A percentile compares a stretch with the other conserved stretches of the same genome.
Evolutionary conservation across 2,329 filamentous ascomycete genomes (phyloP).

Genomic region (Penicillium sclerotigenum): DNA sequence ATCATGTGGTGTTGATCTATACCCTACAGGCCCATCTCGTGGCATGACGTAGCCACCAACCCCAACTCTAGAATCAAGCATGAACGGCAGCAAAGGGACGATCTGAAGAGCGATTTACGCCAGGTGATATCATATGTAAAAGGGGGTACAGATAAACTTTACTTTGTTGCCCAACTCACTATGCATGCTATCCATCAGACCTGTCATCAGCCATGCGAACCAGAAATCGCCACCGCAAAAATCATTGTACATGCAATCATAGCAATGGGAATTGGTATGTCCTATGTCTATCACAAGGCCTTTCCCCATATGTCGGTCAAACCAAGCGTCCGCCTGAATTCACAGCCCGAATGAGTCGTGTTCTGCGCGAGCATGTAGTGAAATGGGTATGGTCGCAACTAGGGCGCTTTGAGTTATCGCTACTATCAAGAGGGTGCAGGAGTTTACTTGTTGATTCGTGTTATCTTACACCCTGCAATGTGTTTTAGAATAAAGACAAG

Average conservation of each 20-base stretch:
- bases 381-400: neutral
- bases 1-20: neutral
- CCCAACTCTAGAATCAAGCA: neutral
- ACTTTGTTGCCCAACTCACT: neutral
- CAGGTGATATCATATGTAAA: neutral
- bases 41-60: constrained; percentile 4
- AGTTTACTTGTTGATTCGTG: neutral
- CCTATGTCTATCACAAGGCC: neutral
- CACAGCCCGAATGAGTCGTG: neutral
- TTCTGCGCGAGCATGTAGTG: neutral
- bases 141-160: neutral
- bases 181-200: neutral
- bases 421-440: too few species aligned
- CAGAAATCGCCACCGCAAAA: neutral
- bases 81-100: neutral
- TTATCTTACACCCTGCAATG: neutral
- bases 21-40: neutral
- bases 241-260: neutral
- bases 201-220: neutral
- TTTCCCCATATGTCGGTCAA: neutral
- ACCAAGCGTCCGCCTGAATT: neutral
- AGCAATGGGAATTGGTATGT: constrained; percentile 14
- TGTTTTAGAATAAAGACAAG: neutral
- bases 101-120: neutral
- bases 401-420: neutral